Conservation (phyloP, 192 early-diverging fungal genomes). For the Linnemannia hyalina region DNA sequence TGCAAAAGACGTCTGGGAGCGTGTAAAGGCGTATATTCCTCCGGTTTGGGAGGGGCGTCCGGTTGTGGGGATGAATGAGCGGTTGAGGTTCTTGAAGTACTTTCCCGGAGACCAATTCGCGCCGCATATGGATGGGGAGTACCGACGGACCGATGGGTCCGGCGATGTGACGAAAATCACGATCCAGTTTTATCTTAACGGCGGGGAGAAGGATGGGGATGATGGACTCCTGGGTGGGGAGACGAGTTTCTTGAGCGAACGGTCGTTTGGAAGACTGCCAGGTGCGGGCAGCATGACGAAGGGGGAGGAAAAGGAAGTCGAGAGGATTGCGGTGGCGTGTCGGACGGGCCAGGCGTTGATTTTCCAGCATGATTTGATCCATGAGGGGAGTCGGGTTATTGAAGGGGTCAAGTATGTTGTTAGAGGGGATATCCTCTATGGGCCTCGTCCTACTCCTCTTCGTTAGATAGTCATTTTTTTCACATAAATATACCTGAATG, state of each 20-base stretch:
- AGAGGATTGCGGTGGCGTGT: conserved; percentile 26
- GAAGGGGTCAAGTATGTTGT: conserved; percentile 62
- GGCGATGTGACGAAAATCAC: conserved; percentile 55
- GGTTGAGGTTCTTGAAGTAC: conserved; percentile 58
- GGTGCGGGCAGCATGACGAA: background rate
- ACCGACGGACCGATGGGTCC: conserved; percentile 46
- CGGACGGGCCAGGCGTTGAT: conserved; percentile 48
- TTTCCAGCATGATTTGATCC: conserved; percentile 58
- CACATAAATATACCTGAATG: too few relatives aligned
- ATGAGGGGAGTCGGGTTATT: conserved; percentile 60
- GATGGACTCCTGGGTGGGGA: conserved; percentile 26
- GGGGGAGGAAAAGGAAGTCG: background rate
- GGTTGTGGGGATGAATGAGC: conserved; percentile 56
- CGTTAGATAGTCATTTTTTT: background rate
- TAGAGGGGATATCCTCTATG: conserved; percentile 61
- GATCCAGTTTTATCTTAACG: conserved; percentile 62
- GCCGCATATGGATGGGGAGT: conserved; percentile 57
- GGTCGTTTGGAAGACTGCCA: background rate
- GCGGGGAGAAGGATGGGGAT: conserved; percentile 52
- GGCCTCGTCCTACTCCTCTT: background rate
- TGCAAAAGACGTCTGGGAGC: conserved; percentile 30
- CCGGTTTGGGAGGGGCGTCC: conserved; percentile 18
- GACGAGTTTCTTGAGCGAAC: conserved; percentile 50
- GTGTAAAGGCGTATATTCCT: conserved; percentile 44
- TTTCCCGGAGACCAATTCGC: conserved; percentile 48